Evolutionary conservation across 2,329 filamentous ascomycete species (phyloP).

Genomic region (Mariannaea sp.): DNA sequence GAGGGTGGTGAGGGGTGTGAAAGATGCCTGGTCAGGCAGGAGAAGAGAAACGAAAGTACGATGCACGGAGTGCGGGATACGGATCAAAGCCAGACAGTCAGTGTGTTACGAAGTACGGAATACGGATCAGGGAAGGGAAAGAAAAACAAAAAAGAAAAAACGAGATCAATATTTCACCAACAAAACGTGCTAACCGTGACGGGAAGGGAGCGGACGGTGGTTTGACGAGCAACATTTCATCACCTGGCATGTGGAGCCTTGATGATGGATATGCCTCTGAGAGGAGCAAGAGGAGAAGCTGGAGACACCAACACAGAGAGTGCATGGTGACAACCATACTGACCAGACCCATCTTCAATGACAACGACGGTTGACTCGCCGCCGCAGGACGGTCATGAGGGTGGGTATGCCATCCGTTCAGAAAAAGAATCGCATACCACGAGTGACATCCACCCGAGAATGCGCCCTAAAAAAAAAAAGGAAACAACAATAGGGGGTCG

Average conservation of each 20-base stretch:
- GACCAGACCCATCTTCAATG: conserved; percentile 22
- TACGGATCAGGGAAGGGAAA: conserved; percentile 18
- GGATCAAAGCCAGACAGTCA: too few relatives aligned
- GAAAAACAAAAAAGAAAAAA: conserved; percentile 9
- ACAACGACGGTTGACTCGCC: conserved; percentile 16
- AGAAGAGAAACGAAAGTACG: conserved; percentile 16
- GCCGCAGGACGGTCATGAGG: conserved; percentile 6
- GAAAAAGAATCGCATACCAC: conserved; percentile 5
- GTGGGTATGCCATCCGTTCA: too few relatives aligned
- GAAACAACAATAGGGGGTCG: conserved; percentile 13
- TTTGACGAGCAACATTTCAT: conserved; percentile 13
- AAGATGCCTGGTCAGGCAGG: conserved; percentile 4
- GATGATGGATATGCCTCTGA: conserved; percentile 6
- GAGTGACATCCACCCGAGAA: conserved; percentile 31
- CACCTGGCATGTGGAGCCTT: conserved; percentile 29
- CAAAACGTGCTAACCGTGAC: conserved; percentile 18
- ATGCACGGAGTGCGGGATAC: too few relatives aligned
- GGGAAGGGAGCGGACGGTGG: conserved; percentile 17
- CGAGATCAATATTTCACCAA: conserved; percentile 10
- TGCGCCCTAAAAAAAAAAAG: conserved; percentile 22
- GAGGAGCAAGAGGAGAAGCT: conserved; percentile 9
- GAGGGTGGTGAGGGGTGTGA: conserved; percentile 15
- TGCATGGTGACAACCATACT: conserved; percentile 20
- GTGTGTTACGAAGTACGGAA: too few relatives aligned
- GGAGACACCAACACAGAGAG: conserved; percentile 8